Evolutionary conservation across 2,329 filamentous ascomycete species (phyloP), one percentile per base, ranked within the genome.

Genomic region (Fusarium virguliforme): DNA sequence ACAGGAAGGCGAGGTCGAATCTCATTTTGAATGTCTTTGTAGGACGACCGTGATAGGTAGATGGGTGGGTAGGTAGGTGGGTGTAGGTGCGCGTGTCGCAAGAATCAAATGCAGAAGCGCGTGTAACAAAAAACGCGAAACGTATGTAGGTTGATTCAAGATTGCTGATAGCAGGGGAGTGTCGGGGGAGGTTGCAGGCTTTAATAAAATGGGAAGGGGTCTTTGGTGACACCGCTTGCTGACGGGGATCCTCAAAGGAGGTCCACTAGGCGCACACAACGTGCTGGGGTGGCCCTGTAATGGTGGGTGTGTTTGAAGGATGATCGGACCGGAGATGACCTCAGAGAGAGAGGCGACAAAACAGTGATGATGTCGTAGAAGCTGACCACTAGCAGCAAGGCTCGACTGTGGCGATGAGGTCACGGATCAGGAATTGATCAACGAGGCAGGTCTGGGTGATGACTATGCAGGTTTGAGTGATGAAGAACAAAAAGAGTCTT

Each of bases 21-120:
- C 76, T 78, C 81, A 82, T 82, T 51, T 74, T 68, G 68, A 22
- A 55, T 46, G 46, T 57, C 28, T 62, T 54, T 8, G 38, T 54
- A 57, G 50, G 40, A 60, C 35, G 28, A 60, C 18, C 18, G 18
- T 18, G 18, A 18, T 18, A 57, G 22, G 18, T 18, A 18, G 38
- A 12, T 34, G 24, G 57, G 40, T n/a, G 22, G 40, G 40, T 43
- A 53, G 22, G 40, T 34, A 34, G 28, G 22, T 26, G 22, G 55
- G 48, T 8, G 12, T 22, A 41, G 28, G 37, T 24, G 22, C 22
- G 26, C 22, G 48, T 40, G 24, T 65, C 24, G 26, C 41, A 62
- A 32, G 37, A 62, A 43, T 43, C 15, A 30, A 53, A n/a, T 24
- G 24, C 26, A 54, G 55, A 57, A 71, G 37, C 24, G 13, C 12